Base-by-base conservation (phyloP, 768 basidiomycete species). In the Russula compacta region DNA sequence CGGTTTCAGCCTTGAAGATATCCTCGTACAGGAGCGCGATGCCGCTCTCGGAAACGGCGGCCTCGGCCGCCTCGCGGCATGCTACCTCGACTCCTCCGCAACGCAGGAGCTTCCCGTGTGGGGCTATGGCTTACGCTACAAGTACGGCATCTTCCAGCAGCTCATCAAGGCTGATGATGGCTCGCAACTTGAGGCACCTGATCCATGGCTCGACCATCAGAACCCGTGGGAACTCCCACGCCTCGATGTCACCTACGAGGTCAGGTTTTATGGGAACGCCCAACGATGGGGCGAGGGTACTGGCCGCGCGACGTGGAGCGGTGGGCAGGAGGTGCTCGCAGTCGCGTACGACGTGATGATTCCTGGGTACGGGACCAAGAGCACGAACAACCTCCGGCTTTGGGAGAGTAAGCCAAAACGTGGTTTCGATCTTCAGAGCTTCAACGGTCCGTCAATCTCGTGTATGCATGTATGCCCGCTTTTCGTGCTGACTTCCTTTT, bases 41-140 rank as follows among this genome's bases (percentile, higher is more conserved):
- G 94, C 95, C 1, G 95, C 84, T 8, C 81, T 98, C 11, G 97
- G 95, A 6, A 97, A 98, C 71, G 95, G 95, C 65, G 95, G 95
- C 59, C 81, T 98, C 9, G 95, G 97, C 0, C 89, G 95, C 35
- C 83, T 99, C 48, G 97, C 97, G 0, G 95, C 97, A 0, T 99
- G 97, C 76, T 99, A 98, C 71, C 83, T 97, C 55, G 95, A 98
- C 70, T 92, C 89, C n/a, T 83, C 85, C 24, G 86, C 95, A 3
- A 89, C 89, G 9, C 85, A 92, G 69, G 87, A 95, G 72, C 80
- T 98, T 4, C 95, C 95, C 0, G 82, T 92, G 24, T 98, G 94
- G 93, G 95, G 95, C 48, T 98, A 98, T 68, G 94, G 94, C 46
- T 74, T 97, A 60, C 77, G 94, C 47, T 95, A 93, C 80, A 85